Conservation (phyloP, 2,329 filamentous ascomycete species). For the Fusarium acutatum region DNA sequence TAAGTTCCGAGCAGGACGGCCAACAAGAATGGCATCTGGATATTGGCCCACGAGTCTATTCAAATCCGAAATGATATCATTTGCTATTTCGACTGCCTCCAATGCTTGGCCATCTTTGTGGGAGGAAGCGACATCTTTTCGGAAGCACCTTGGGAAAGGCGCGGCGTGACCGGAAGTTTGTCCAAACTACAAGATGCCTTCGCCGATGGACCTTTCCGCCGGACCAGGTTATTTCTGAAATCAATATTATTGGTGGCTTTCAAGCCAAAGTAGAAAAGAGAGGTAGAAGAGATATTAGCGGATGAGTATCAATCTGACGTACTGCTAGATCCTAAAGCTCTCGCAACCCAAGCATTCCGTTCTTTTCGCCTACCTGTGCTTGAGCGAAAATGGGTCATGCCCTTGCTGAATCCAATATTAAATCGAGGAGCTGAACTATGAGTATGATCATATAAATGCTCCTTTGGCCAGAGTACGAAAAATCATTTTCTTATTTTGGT, state of each 20-base stretch:
- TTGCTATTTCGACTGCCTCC: background rate
- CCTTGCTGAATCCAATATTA: no score
- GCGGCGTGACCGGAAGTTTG: background rate
- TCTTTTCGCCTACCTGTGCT: background rate
- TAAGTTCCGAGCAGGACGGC: no score
- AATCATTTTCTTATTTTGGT: background rate
- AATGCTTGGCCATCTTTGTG: background rate
- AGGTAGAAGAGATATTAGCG: background rate
- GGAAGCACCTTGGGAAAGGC: background rate
- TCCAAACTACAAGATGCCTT: background rate
- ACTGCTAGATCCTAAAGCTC: background rate
- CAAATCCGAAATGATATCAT: no score
- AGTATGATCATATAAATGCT: background rate
- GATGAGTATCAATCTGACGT: background rate
- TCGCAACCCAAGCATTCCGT: background rate
- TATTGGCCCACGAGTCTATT: rapidly evolving
- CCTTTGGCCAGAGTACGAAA: background rate
- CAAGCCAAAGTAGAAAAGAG: no score
- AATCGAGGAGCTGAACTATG: no score
- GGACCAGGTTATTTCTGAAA: background rate
- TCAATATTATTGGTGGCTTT: background rate
- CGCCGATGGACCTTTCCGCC: background rate
- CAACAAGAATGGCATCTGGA: no score
- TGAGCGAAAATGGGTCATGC: no score
- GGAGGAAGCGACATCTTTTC: background rate